A percentile compares a stretch with the other conserved stretches of the same genome.
These are phyloP conservation scores for Pythium phragmiticola DNA, from an alignment of 352 stramenopile genomes.

Conservation along the genomic window DNA sequence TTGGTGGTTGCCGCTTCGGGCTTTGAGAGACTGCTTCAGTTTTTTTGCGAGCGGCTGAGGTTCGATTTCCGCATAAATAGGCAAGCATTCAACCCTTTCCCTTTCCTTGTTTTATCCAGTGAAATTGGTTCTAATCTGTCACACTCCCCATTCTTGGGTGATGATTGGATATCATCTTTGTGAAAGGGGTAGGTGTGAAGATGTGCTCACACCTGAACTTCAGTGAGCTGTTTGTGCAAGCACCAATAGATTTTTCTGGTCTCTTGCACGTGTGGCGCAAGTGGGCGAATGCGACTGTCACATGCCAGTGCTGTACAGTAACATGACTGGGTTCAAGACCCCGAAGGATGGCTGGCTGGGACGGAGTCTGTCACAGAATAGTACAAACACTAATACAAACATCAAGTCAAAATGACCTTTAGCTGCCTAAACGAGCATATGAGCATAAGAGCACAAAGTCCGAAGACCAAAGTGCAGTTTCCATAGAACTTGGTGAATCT, in stretches of 20 bases:
- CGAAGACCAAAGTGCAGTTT: not conserved
- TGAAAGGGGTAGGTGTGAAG: slow-evolving; percentile 17
- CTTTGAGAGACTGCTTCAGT: slow-evolving; percentile 20
- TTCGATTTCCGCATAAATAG: slow-evolving; percentile 9
- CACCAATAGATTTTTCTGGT: slow-evolving; percentile 28
- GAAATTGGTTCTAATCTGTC: not conserved
- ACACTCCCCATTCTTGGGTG: slow-evolving; percentile 12
- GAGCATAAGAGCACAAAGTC: too few relatives aligned
- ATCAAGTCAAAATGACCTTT: not conserved
- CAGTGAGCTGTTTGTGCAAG: slow-evolving; percentile 23
- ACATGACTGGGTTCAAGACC: too few relatives aligned
- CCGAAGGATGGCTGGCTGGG: slow-evolving; percentile 13
- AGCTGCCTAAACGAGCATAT: too few relatives aligned
- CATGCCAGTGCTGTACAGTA: slow-evolving; percentile 10
- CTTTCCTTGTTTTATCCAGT: slow-evolving; percentile 17
- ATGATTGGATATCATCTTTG: slow-evolving; percentile 17
- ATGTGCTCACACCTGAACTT: slow-evolving; percentile 3
- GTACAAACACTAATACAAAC: not conserved
- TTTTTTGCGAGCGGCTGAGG: slow-evolving; percentile 10
- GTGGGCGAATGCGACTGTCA: slow-evolving; percentile 13
- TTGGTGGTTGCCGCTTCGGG: slow-evolving; percentile 10
- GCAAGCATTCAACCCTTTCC: slow-evolving; percentile 1
- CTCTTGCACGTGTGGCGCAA: slow-evolving; percentile 20
- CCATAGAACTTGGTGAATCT: too few relatives aligned
- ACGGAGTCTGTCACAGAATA: slow-evolving; percentile 2